Evolutionary conservation across 352 stramenopile species (phyloP).

Genomic region (Halophytophthora polymorphica): DNA sequence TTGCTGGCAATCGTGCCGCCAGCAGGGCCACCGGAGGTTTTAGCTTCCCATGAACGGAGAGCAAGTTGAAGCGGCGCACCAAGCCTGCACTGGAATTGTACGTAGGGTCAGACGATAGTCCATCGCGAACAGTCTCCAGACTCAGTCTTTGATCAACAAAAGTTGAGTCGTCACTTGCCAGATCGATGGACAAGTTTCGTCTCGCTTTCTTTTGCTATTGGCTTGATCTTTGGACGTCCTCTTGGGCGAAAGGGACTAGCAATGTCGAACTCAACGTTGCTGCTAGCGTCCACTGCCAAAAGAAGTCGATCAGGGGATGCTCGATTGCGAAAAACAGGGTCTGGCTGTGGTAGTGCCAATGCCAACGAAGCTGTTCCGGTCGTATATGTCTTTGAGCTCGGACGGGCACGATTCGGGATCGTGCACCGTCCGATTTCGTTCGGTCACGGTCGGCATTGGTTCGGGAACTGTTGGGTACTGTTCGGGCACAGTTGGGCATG

Average conservation of each 20-base stretch:
- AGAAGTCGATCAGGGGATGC: too few species aligned
- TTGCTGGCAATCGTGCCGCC: background rate
- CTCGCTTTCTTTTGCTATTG: conserved; percentile 8
- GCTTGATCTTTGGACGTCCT: conserved; percentile 8
- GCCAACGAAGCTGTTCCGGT: too few species aligned
- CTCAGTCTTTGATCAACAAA: conserved; percentile 3
- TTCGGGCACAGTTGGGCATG: too few species aligned
- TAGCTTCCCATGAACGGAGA: background rate
- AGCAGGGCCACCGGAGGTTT: conserved; percentile 3
- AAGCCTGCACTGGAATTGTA: conserved; percentile 1
- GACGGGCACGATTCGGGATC: too few species aligned
- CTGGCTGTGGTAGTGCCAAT: too few species aligned
- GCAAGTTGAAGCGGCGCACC: background rate
- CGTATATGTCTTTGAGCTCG: too few species aligned
- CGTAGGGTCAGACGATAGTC: background rate
- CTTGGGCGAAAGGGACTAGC: background rate
- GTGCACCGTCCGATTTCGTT: too few species aligned
- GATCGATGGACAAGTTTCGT: background rate
- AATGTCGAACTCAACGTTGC: conserved; percentile 3
- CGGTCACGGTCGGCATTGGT: too few species aligned
- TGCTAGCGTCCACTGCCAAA: background rate
- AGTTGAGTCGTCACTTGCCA: conserved; percentile 7
- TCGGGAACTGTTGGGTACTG: too few species aligned
- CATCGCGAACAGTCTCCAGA: background rate
- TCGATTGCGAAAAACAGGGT: too few species aligned